Evolutionary conservation across 495 filamentous ascomycete genomes (phyloP).

Genomic region (Penicillium alfredii): DNA sequence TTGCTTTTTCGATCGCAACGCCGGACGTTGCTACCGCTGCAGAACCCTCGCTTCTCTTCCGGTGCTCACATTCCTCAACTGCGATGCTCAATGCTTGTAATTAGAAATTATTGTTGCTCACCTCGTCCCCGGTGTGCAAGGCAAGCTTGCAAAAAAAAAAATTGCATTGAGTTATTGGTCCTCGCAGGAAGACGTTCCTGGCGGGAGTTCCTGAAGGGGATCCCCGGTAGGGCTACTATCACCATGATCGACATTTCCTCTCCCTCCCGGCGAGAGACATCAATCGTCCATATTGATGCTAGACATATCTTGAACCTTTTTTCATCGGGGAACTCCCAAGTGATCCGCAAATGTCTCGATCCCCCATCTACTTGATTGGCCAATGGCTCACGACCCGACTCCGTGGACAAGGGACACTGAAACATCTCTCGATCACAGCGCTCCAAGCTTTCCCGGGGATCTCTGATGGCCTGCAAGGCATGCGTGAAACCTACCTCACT

Average conservation of each 20-base stretch:
- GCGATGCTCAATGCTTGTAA: too few species aligned
- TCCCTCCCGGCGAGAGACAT: neutral
- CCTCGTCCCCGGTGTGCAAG: too few species aligned
- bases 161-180: too few species aligned
- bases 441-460: constrained; percentile 6
- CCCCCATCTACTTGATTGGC: constrained; percentile 5
- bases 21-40: constrained; percentile 3
- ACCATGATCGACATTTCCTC: too few species aligned
- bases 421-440: constrained; percentile 9
- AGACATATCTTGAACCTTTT: too few species aligned
- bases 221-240: too few species aligned
- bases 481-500: constrained; percentile 23
- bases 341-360: constrained; percentile 2
- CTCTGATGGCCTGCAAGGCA: constrained; percentile 21
- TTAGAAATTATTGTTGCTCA: too few species aligned
- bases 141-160: too few species aligned
- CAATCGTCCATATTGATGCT: too few species aligned
- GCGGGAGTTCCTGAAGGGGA: too few species aligned
- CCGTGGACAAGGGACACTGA: constrained; percentile 8
- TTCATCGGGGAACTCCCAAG: too few species aligned
- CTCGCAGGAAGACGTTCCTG: too few species aligned
- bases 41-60: constrained; percentile 8
- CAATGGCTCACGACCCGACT: constrained; percentile 2
- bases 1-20: neutral
- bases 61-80: constrained; percentile 14